A percentile compares a stretch with the other conserved stretches of the same genome.
phyloP scores from a whole-genome alignment of 768 basidiomycete genomes.

The Amanita brunnescens region DNA sequence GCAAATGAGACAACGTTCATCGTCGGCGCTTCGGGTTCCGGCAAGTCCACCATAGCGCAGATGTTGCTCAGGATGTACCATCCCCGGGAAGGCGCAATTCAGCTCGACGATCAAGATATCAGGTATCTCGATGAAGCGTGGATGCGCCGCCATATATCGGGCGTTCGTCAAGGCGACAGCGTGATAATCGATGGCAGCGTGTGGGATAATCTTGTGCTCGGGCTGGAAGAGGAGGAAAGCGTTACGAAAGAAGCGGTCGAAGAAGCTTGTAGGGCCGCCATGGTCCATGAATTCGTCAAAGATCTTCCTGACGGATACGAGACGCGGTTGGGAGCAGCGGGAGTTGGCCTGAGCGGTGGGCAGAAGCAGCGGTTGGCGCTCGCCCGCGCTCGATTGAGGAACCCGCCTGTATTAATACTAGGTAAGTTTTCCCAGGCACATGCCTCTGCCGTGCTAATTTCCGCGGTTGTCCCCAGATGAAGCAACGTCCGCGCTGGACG shows the following conservation, averaged over 20 bases:
- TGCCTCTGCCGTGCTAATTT: constrained; percentile 3
- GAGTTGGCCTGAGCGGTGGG: constrained; percentile 79
- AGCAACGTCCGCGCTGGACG: constrained; percentile 79
- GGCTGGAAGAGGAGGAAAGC: constrained; percentile 37
- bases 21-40: constrained; percentile 85
- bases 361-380: constrained; percentile 89
- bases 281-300: constrained; percentile 80
- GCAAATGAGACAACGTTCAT: constrained; percentile 84
- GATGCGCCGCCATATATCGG: constrained; percentile 61
- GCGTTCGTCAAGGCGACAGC: constrained; percentile 68
- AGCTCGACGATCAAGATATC: constrained; percentile 78
- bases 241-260: constrained; percentile 65
- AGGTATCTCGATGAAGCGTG: constrained; percentile 63
- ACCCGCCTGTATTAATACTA: constrained; percentile 85
- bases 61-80: constrained; percentile 77
- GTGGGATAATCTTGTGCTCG: constrained; percentile 83
- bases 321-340: constrained; percentile 66
- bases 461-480: constrained; percentile 57
- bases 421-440: constrained; percentile 43
- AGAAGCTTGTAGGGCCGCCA: constrained; percentile 72
- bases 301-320: constrained; percentile 88
- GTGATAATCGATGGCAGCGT: constrained; percentile 75
- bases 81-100: constrained; percentile 53
- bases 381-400: constrained; percentile 74
- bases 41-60: constrained; percentile 85